phyloP scores from a whole-genome alignment of 192 early-diverging fungal genomes.

The Coemansia brasiliensis region DNA sequence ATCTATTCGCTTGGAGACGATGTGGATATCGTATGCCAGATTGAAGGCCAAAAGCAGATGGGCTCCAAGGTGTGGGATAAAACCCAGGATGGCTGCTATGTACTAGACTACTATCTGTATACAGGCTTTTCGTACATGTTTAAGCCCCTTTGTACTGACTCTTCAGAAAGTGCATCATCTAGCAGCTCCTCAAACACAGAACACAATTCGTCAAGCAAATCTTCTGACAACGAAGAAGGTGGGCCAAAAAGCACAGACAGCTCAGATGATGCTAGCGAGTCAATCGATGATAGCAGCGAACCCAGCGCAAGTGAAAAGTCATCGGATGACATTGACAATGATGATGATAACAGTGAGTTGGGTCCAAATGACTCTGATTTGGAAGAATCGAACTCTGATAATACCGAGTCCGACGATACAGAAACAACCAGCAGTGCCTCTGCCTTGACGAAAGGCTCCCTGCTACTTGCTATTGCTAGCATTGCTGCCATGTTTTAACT shows the following conservation, averaged over 20 bases:
- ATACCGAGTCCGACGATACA: too few relatives aligned
- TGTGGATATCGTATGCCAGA: slow-evolving; percentile 48
- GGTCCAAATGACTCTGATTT: not conserved
- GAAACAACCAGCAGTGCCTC: too few relatives aligned
- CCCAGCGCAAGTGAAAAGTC: too few relatives aligned
- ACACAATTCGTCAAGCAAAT: not conserved
- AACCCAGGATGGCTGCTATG: slow-evolving; percentile 52
- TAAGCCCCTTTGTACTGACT: slow-evolving; percentile 13
- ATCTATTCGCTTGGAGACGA: slow-evolving; percentile 38
- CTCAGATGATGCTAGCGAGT: not conserved
- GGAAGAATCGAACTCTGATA: too few relatives aligned
- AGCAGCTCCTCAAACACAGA: not conserved
- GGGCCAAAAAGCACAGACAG: not conserved
- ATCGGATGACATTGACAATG: not conserved
- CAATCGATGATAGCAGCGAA: not conserved
- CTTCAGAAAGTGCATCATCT: not conserved
- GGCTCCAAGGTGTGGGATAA: slow-evolving; percentile 46
- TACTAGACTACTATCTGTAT: slow-evolving; percentile 48
- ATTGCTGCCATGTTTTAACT: slow-evolving; percentile 1
- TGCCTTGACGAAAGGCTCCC: not conserved
- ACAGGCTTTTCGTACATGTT: slow-evolving; percentile 28
- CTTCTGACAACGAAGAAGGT: not conserved
- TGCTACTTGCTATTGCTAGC: not conserved
- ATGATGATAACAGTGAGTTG: not conserved
- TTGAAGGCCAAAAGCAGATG: slow-evolving; percentile 19